phyloP scores from a whole-genome alignment of 805 yeast species.

The Scheffersomyces stipitis region DNA sequence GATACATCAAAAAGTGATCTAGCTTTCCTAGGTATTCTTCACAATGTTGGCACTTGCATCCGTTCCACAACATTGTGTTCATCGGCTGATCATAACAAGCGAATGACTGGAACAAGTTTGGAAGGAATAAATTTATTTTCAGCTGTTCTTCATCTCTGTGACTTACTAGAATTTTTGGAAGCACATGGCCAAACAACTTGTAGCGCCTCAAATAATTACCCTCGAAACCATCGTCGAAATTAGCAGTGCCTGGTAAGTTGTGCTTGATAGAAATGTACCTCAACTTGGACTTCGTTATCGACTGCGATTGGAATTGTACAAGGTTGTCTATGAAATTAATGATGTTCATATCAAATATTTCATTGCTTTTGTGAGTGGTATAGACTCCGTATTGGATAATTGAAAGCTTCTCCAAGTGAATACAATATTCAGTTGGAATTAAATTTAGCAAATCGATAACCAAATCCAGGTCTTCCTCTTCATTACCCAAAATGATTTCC shows the following conservation, averaged over 20 bases:
- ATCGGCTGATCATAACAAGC: conserved; percentile 70
- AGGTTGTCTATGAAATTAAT: conserved; percentile 26
- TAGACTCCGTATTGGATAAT: conserved; percentile 32
- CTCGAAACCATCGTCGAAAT: conserved; percentile 63
- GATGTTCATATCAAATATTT: conserved; percentile 49
- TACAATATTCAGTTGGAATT: conserved; percentile 27
- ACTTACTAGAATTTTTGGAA: conserved; percentile 40
- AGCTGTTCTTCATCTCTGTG: conserved; percentile 11
- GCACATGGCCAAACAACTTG: conserved; percentile 45
- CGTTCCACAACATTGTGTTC: conserved; percentile 75
- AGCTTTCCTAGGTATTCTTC: conserved; percentile 46
- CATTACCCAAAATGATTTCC: conserved; percentile 58
- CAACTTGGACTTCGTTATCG: conserved; percentile 19
- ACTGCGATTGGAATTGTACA: background rate
- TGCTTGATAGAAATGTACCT: conserved; percentile 54
- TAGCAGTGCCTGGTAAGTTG: conserved; percentile 56
- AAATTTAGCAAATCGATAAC: conserved; percentile 41
- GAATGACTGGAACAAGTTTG: conserved; percentile 58
- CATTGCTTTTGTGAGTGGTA: conserved; percentile 30
- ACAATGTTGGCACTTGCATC: conserved; percentile 67
- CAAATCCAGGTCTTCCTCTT: conserved; percentile 41
- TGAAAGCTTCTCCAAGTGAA: conserved; percentile 35
- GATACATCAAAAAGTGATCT: conserved; percentile 64
- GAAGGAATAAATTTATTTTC: conserved; percentile 50
- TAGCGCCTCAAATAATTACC: conserved; percentile 69